Base-by-base conservation (phyloP, 495 filamentous ascomycete species). In the Apodospora peruviana region DNA sequence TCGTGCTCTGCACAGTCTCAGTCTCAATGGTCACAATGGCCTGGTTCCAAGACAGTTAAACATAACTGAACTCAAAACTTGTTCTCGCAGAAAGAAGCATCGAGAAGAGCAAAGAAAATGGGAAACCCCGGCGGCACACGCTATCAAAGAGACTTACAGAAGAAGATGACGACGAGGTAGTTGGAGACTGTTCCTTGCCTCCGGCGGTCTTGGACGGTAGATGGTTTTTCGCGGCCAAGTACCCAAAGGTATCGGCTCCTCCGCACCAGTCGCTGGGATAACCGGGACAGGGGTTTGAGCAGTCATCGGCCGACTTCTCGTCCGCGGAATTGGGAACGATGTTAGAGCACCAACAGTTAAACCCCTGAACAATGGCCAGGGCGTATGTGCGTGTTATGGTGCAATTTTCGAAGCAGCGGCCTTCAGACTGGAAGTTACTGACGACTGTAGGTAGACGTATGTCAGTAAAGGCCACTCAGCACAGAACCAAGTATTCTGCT, bases 301-400 rank as follows among this genome's bases (percentile, higher is more conserved):
- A 77, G 20, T 69, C 27, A 9, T 18, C 35, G 3, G 57, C 40
- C n/a, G 57, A 42, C 27, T 69, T 69, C 17, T 64, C 62, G 16
- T 60, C 40, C 20, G 56, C 60, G 20, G 40, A 10, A 34, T 51
- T 57, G 12, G 73, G 73, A 4, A 61, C 45, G 22, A 61, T 55
- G 40, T 75, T 57, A 18, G 64, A 64, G 42, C 73, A 77, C 72
- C 72, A 77, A 40, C 73, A 77, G 17, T 57, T 47, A 9, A 60
- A 44, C 4, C 50, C 39, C 35, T 71, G 61, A 8, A 75, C 29
- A 29, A 77, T 56, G 46, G 70, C 65, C n/a, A 70, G 64, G 16
- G 72, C 65, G 29, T 48, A 72, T 14, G 56, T 24, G 2, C 47
- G 42, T 14, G 40, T 4, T n/a, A n/a, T n/a, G 22, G 51, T 43